Conservation (phyloP, 1,284 basidiomycete genomes). For the Rhodotorula sp. region DNA sequence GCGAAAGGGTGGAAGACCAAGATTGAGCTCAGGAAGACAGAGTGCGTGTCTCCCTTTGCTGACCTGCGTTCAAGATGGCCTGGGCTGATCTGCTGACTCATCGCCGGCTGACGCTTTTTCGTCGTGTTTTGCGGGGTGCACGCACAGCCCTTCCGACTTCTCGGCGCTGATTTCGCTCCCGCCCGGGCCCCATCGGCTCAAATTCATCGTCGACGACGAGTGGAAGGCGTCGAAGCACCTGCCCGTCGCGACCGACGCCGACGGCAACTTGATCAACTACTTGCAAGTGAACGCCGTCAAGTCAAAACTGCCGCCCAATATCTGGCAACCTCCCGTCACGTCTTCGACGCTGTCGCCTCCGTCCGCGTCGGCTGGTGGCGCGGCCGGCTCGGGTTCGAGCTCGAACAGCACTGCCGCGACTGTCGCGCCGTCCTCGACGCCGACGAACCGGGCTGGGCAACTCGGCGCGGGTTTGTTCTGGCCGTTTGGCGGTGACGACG, state of each 20-base stretch:
- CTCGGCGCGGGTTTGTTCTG: conserved; percentile 1
- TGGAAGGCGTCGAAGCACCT: conserved; percentile 74
- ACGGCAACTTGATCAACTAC: conserved; percentile 94
- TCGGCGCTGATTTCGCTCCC: conserved; percentile 58
- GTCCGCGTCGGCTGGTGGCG: neutral
- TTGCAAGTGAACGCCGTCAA: conserved; percentile 58
- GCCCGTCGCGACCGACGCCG: conserved; percentile 88
- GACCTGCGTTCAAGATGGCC: neutral
- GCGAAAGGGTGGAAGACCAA: conserved; percentile 59
- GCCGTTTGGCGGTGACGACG: conserved; percentile 2
- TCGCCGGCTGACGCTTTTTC: too few relatives aligned
- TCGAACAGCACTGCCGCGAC: neutral
- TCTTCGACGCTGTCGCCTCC: conserved; percentile 1
- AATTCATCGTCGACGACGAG: conserved; percentile 91
- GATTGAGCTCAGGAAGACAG: conserved; percentile 53
- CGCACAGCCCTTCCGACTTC: conserved; percentile 50
- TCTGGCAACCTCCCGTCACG: conserved; percentile 10
- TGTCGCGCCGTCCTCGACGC: neutral
- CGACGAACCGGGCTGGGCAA: neutral
- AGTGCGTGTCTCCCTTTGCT: conserved; percentile 45
- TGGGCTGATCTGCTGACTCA: neutral
- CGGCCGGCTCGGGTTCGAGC: neutral
- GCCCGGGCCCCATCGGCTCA: conserved; percentile 91
- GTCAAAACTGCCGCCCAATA: conserved; percentile 9
- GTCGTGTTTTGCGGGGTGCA: too few relatives aligned